phyloP scores from a whole-genome alignment of 441 rosid genomes.

The Isatis lusitanica region DNA sequence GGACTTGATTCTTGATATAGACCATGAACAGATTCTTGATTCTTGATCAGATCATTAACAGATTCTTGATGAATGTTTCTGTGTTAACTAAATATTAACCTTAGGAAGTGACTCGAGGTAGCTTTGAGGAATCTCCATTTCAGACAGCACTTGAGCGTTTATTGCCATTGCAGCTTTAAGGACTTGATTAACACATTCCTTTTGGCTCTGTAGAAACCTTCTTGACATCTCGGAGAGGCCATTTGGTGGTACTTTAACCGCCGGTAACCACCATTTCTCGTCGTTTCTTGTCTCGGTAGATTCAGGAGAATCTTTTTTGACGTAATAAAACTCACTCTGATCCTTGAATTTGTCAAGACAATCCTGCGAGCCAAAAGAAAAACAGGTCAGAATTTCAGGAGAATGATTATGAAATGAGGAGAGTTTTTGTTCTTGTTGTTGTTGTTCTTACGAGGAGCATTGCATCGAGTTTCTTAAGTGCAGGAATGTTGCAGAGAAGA shows the following conservation, averaged over 20 bases:
- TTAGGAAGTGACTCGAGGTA: constrained; percentile 59
- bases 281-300: constrained; percentile 35
- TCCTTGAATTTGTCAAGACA: constrained; percentile 75
- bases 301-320: constrained; percentile 37
- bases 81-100: constrained; percentile 43
- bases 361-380: constrained; percentile 45
- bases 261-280: constrained; percentile 65
- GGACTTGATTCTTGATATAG: too few relatives aligned
- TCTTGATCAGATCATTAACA: not conserved
- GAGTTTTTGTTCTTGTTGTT: not conserved
- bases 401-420: not conserved
- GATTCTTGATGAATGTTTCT: constrained; percentile 17
- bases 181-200: constrained; percentile 53
- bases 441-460: constrained; percentile 72
- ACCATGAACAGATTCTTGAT: constrained; percentile 18
- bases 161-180: constrained; percentile 64
- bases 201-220: constrained; percentile 46
- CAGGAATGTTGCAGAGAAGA: constrained; percentile 85
- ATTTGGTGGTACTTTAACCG: constrained; percentile 47
- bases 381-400: not conserved
- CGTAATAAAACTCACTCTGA: constrained; percentile 29
- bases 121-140: constrained; percentile 61
- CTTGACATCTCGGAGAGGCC: constrained; percentile 49
- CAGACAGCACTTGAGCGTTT: constrained; percentile 50
- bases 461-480: constrained; percentile 76